phyloP scores from a whole-genome alignment of 257 asterid species.

The Nicotiana sylvestris region DNA sequence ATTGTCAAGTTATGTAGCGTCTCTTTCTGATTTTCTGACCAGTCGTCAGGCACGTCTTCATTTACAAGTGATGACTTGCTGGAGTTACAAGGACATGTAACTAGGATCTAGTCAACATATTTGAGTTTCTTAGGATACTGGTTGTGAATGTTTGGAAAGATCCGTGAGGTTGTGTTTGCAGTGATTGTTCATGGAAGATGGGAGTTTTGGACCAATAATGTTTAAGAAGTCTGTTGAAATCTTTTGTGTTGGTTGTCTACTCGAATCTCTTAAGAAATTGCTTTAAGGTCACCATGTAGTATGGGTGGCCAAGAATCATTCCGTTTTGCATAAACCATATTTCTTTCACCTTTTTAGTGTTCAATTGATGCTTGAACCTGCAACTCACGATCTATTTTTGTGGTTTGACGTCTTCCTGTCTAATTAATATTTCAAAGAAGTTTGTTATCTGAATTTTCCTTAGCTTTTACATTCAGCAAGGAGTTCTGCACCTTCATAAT shows the following conservation, averaged over 20 bases:
- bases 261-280: not conserved
- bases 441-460: not conserved
- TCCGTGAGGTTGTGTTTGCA: not conserved
- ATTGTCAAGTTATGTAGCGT: not conserved
- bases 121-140: not conserved
- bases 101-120: not conserved
- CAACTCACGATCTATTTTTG: not conserved
- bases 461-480: not conserved
- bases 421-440: not conserved
- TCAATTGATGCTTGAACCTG: not conserved
- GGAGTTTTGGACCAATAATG: not conserved
- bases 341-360: not conserved
- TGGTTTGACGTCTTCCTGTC: not conserved
- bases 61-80: not conserved
- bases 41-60: not conserved
- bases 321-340: not conserved
- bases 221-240: not conserved
- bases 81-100: not conserved
- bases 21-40: not conserved
- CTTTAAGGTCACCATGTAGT: not conserved
- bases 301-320: not conserved
- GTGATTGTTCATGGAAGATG: not conserved
- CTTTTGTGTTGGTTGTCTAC: not conserved
- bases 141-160: not conserved
- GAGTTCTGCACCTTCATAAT: not conserved